A percentile compares a stretch with the other conserved stretches of the same genome.
Conservation (phyloP, 106 monocot species). For the Dioscorea alata region DNA sequence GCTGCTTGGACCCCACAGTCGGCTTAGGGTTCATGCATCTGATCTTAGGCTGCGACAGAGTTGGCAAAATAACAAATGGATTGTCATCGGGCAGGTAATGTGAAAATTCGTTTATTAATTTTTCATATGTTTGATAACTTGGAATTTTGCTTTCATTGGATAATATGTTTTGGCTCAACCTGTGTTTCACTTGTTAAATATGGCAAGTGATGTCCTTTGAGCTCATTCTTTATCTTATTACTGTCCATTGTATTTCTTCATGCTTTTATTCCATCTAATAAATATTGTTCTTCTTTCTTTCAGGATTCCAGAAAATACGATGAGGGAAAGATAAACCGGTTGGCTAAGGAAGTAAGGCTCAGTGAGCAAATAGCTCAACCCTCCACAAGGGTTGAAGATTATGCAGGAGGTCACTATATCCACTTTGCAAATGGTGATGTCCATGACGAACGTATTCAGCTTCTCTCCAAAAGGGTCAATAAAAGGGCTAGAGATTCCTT, state of each 20-base stretch:
- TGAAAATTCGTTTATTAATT: too few relatives aligned
- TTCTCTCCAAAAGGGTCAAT: slow-evolving; percentile 15
- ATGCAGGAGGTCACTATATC: background rate
- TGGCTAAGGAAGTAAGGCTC: slow-evolving; percentile 16
- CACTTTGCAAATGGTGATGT: background rate
- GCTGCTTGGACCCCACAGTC: slow-evolving; percentile 9
- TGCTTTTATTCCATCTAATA: too few relatives aligned
- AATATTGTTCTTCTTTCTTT: slow-evolving; percentile 1
- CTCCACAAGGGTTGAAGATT: background rate
- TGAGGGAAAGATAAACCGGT: background rate
- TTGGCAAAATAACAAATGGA: slow-evolving; percentile 39
- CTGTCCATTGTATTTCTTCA: too few relatives aligned
- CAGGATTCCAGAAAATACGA: slow-evolving; percentile 19
- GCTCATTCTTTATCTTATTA: too few relatives aligned
- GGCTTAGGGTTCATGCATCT: slow-evolving; percentile 16
- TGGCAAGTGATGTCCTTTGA: too few relatives aligned
- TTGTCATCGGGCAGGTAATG: slow-evolving; percentile 22
- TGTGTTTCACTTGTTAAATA: too few relatives aligned
- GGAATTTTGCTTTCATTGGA: too few relatives aligned
- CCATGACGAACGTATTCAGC: background rate
- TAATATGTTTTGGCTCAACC: too few relatives aligned
- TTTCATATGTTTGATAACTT: too few relatives aligned
- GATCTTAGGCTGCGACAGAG: slow-evolving; percentile 20
- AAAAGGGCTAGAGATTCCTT: slow-evolving; percentile 10
- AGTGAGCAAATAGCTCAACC: background rate